Conservation (phyloP, 345 rosid genomes). For the Euclidium syriacum region DNA sequence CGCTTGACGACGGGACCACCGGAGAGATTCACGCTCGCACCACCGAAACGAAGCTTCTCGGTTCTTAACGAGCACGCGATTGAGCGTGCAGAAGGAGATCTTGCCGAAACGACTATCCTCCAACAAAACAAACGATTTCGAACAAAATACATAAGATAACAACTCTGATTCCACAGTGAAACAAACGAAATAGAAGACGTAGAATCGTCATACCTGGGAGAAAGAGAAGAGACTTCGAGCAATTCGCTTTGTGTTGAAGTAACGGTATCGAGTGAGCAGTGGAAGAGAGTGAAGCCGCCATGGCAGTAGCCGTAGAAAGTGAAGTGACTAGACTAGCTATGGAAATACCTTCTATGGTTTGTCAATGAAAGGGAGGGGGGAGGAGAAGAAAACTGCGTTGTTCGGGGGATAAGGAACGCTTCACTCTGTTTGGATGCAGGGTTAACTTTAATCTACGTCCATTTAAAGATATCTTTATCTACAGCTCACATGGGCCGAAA, state of each 20-base stretch:
- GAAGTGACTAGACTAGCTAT: not conserved
- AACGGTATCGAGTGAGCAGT: conserved; percentile 29
- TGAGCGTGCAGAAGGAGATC: conserved; percentile 12
- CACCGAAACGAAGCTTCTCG: conserved; percentile 21
- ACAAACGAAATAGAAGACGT: not conserved
- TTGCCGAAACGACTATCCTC: conserved; percentile 20
- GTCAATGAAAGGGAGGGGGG: conserved; percentile 2
- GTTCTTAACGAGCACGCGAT: conserved; percentile 33
- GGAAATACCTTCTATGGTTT: not conserved
- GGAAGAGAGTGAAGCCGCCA: conserved; percentile 57
- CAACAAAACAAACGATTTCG: conserved; percentile 2
- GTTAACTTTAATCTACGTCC: conserved; percentile 3
- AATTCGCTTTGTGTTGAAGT: conserved; percentile 35
- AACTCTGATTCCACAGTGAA: not conserved
- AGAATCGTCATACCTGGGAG: conserved; percentile 36
- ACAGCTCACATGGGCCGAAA: not conserved
- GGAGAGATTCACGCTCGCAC: conserved; percentile 24
- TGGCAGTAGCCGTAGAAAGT: conserved; percentile 25
- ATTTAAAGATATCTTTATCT: not conserved
- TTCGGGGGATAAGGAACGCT: conserved; percentile 17
- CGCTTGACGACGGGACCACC: conserved; percentile 33
- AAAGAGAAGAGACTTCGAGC: conserved; percentile 37
- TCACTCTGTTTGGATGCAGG: not conserved
- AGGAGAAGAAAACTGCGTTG: not conserved
- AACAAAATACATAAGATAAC: not conserved